Evolutionary conservation across 2,329 filamentous ascomycete genomes (phyloP).

Genomic region (Cytospora chrysosperma): DNA sequence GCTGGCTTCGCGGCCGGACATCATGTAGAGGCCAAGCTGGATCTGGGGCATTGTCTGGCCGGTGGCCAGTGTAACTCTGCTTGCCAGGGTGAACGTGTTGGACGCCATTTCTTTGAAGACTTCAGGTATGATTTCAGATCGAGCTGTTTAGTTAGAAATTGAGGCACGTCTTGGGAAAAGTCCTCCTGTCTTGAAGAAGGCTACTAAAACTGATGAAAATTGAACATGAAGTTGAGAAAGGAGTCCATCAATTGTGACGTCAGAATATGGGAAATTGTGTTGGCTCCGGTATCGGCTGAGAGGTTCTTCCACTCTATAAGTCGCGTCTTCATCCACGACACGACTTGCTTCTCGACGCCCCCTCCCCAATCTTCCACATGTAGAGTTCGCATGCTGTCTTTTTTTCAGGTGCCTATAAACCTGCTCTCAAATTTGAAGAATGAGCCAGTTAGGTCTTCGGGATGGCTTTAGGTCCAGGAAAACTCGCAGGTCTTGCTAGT

Average conservation of each 20-base stretch:
- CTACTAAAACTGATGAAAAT: neutral
- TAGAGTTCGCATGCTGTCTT: neutral
- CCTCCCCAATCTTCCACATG: neutral
- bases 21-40: slow-evolving; percentile 73
- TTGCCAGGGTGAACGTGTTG: slow-evolving; percentile 20
- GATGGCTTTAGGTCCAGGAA: too few relatives aligned
- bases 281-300: slow-evolving; percentile 19
- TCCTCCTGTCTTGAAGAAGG: neutral
- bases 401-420: neutral
- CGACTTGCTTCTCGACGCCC: neutral
- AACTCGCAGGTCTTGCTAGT: too few relatives aligned
- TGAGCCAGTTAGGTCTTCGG: too few relatives aligned
- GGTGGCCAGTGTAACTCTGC: slow-evolving; percentile 51
- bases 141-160: too few relatives aligned
- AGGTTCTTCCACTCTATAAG: neutral
- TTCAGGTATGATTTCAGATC: too few relatives aligned
- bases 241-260: slow-evolving; percentile 19
- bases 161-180: neutral
- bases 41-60: slow-evolving; percentile 67
- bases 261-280: neutral
- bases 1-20: slow-evolving; percentile 59
- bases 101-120: slow-evolving; percentile 8
- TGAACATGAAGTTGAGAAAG: slow-evolving; percentile 1
- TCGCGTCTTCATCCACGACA: neutral
- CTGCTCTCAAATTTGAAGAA: neutral